Evolutionary conservation across 2,329 filamentous ascomycete genomes (phyloP), one percentile per base, ranked within the genome.

Genomic region (Scedosporium boydii): DNA sequence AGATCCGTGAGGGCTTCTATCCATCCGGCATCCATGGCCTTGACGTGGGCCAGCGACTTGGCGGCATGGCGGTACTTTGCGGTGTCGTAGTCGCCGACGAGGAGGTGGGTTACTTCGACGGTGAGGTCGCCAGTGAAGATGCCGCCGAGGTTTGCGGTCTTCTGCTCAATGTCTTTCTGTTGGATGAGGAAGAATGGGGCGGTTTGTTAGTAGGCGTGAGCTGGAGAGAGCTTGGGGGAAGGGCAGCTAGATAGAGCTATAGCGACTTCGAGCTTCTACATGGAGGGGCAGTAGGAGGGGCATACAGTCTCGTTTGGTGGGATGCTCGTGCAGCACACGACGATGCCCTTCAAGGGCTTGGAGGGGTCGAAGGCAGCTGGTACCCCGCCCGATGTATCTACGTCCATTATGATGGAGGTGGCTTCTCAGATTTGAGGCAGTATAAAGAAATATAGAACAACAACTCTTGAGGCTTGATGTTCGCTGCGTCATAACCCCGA

Each of bases 41-140:
- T 87, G 70, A 99, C 87, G 70, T 99, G 95, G 58, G 88, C 86
- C 60, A 95, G 85, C 72, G 93, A 89, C 71, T 88, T 90, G 61
- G 93, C 95, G 70, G 98, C 93, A 79, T 96, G 96, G 73, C 87
- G 89, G 76, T 99, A 99, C 75, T 99, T 99, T 59, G 89, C 86
- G 0, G 93, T 98, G 72, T 93, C 85, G 69, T 91, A 89, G 69
- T 90, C 87, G 72, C 93, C 95, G 65, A 96, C 91, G 66, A 99
- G 84, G 57, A 99, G 86, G 77, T 99, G 95, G 4, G 95, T 98
- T 58, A 96, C 91, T 73, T 97, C 91, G 63, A 90, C 90, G n/a
- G 93, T 98, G 55, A 99, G 85, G 73, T 99, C 93, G 74, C 92
- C 89, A 69, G 90, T 92, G 80, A 96, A 90, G 64, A 83, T 75